Evolutionary conservation across 2,329 filamentous ascomycete species (phyloP).

Genomic region (Aureobasidium lini): DNA sequence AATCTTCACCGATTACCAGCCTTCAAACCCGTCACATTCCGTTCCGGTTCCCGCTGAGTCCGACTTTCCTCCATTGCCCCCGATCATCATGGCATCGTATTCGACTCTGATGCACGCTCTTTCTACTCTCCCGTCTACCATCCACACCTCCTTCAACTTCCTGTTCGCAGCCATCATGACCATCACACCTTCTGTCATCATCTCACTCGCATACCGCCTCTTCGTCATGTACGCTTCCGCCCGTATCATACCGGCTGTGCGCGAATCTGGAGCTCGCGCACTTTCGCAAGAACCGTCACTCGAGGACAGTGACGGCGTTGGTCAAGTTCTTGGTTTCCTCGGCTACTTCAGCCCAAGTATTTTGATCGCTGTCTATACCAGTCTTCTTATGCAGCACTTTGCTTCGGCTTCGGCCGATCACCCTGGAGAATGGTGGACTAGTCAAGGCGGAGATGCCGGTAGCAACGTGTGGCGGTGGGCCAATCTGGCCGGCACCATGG

Average conservation of each 20-base stretch:
- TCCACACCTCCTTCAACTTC: conserved; percentile 77
- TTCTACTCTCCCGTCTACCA: conserved; percentile 71
- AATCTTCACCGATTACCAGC: conserved; percentile 96
- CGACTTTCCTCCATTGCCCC: conserved; percentile 93
- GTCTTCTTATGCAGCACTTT: conserved; percentile 90
- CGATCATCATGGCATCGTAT: conserved; percentile 97
- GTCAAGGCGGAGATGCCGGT: conserved; percentile 71
- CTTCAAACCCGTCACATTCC: conserved; percentile 54
- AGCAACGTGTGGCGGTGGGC: conserved; percentile 91
- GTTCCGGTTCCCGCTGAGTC: conserved; percentile 53
- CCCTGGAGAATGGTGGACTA: conserved; percentile 68
- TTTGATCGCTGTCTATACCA: conserved; percentile 92
- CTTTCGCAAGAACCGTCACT: conserved; percentile 77
- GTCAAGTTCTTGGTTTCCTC: conserved; percentile 70
- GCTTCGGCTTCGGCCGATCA: conserved; percentile 58
- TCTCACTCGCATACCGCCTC: conserved; percentile 86
- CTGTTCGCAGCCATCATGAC: conserved; percentile 89
- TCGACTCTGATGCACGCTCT: conserved; percentile 81
- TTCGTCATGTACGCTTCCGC: conserved; percentile 94
- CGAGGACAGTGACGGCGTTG: conserved; percentile 73
- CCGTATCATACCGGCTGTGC: conserved; percentile 88
- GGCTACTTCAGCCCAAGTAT: conserved; percentile 95
- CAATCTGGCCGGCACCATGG: conserved; percentile 84
- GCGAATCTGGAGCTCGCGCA: conserved; percentile 74
- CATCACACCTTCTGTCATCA: conserved; percentile 91